Percentiles rank a stretch among this genome's conserved stretches.
Conservation (phyloP, 176 grass and related monocot species). For the Oryza glumipatula region DNA sequence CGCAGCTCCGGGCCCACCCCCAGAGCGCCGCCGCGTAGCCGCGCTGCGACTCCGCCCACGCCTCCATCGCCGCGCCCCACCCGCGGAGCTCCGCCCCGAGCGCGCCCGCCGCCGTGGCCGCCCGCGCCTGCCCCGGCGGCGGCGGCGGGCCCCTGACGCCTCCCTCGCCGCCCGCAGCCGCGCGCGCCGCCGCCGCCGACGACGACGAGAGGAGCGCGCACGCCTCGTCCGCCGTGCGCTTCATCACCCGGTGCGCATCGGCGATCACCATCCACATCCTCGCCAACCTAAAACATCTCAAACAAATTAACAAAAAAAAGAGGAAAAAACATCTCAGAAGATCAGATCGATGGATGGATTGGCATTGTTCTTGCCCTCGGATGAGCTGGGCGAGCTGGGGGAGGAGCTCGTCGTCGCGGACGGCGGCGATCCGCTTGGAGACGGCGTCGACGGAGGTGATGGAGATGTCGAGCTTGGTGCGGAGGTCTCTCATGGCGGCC, state of each 20-base stretch:
- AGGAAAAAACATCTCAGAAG: too few species aligned
- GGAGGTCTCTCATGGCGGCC: constrained; percentile 73
- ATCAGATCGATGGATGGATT: background rate
- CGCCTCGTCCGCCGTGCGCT: constrained; percentile 71
- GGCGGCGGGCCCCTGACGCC: constrained; percentile 37
- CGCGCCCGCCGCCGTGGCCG: constrained; percentile 34
- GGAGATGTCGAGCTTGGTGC: constrained; percentile 73
- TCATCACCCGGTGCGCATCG: constrained; percentile 76
- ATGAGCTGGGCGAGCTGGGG: constrained; percentile 72
- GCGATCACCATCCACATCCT: constrained; percentile 73
- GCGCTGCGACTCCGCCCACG: constrained; percentile 64
- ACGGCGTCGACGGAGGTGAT: constrained; percentile 66
- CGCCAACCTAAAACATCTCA: constrained; percentile 36
- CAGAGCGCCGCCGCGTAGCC: constrained; percentile 70
- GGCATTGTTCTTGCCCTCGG: constrained; percentile 35
- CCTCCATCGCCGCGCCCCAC: constrained; percentile 57
- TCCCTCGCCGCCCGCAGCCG: constrained; percentile 11
- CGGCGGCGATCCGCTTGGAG: constrained; percentile 61
- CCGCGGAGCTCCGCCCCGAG: constrained; percentile 63
- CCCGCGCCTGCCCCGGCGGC: constrained; percentile 26
- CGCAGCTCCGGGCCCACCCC: constrained; percentile 65
- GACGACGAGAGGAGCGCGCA: constrained; percentile 52
- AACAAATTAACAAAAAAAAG: too few species aligned
- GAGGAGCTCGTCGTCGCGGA: constrained; percentile 79
- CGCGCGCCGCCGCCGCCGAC: background rate